Base-by-base conservation (phyloP, 2,329 filamentous ascomycete genomes). In the Colletotrichum orchidophilum region DNA sequence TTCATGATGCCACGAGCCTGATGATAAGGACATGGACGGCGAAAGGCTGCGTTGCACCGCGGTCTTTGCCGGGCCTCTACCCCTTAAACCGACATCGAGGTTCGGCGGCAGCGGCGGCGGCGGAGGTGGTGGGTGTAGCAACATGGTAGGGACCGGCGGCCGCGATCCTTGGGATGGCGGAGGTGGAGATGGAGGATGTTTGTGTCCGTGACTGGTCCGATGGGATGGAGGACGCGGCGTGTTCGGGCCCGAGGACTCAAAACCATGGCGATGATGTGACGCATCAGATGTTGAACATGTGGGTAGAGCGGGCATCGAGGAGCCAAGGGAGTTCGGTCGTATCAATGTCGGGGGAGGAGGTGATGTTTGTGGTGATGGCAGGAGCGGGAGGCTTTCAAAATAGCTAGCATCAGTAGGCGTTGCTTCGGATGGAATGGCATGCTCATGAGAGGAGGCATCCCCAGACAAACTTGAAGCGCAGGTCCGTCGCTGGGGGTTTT, bases 1-100 rank as follows among this genome's bases (percentile, higher is more conserved):
- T 5, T 33, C n/a, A 9, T 62, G 64, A 26, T 53, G 58, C 69
- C 69, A 63, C 46, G 59, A 59, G 7, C 59, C 64, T 5, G 57
- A 63, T 15, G 69, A 54, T 35, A 63, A 7, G 2, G 65, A 68
- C 42, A 53, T 15, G 33, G 53, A 67, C 15, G 64, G 52, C 8
- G 59, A 63, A 4, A 49, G 39, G 12, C 59, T 50, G 21, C 39
- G 18, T 49, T 35, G 29, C 26, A 57, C 33, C n/a, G 55, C 24
- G 7, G n/a, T 13, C 5, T 46, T 46, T 26, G 26, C 11, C 26
- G 12, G 6, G 11, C 27, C 33, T 33, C 13, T 46, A 7, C 1
- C 26, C 18, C 49, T 39, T 24, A 42, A 21, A n/a, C 24, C 21
- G 21, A 12, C 42, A 33, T 46, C 35, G 26, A 26, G 33, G 21